phyloP scores from a whole-genome alignment of 176 grass and related monocot species.

The Musa acuminata region DNA sequence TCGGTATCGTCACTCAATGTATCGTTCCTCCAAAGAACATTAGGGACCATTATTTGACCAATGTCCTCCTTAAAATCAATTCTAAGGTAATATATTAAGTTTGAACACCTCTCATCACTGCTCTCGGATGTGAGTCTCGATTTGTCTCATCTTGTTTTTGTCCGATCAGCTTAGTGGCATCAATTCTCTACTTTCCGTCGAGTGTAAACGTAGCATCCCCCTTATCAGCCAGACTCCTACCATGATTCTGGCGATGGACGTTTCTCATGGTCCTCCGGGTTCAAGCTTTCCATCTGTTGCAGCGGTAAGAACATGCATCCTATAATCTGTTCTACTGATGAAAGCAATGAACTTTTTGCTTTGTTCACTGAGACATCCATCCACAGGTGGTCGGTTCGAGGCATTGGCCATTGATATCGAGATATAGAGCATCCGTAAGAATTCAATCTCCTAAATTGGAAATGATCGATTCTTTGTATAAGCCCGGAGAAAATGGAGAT shows the following conservation, averaged over 20 bases:
- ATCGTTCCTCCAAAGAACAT: conserved; percentile 56
- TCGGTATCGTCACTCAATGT: conserved; percentile 83
- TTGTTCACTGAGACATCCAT: neutral
- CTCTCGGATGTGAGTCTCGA: too few species aligned
- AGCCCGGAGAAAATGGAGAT: conserved; percentile 49
- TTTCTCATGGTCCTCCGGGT: conserved; percentile 62
- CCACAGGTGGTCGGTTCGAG: conserved; percentile 59
- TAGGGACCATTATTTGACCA: conserved; percentile 87
- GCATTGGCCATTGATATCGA: conserved; percentile 52
- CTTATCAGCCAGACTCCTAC: conserved; percentile 46
- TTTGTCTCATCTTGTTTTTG: conserved; percentile 4
- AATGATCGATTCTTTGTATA: conserved; percentile 73
- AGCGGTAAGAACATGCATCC: conserved; percentile 31
- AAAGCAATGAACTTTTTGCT: neutral
- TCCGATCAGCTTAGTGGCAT: conserved; percentile 64
- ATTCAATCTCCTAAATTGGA: conserved; percentile 59
- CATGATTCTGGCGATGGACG: conserved; percentile 78
- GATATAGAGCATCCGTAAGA: conserved; percentile 63
- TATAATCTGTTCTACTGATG: neutral
- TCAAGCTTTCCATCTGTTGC: conserved; percentile 72
- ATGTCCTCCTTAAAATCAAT: conserved; percentile 96
- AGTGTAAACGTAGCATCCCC: conserved; percentile 39
- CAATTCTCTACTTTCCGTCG: conserved; percentile 55
- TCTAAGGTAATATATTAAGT: conserved; percentile 41
- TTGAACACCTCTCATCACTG: too few species aligned